Conservation (phyloP, 768 basidiomycete genomes). For the Coprinellus micaceus region DNA sequence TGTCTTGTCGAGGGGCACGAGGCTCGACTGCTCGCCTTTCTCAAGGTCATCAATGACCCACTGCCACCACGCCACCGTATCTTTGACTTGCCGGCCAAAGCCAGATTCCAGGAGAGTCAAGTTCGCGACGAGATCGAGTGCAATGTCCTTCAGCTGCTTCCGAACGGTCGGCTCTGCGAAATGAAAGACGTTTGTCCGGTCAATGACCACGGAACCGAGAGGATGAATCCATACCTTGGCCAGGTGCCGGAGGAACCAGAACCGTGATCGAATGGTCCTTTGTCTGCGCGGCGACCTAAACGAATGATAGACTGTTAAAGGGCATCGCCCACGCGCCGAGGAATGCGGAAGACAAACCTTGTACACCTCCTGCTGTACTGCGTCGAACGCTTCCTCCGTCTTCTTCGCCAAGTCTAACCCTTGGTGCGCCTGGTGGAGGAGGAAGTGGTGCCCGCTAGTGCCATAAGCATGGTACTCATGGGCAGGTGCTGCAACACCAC, state of each 20-base stretch:
- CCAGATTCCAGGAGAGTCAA: not conserved
- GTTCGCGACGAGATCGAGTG: constrained; percentile 9
- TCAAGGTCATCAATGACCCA: constrained; percentile 4
- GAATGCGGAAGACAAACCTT: constrained; percentile 2
- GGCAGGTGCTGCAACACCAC: not conserved
- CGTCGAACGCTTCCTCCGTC: constrained; percentile 1
- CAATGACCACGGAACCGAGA: too few species aligned
- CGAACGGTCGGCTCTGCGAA: not conserved
- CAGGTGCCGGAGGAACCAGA: not conserved
- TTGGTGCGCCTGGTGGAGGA: not conserved
- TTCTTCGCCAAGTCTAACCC: not conserved
- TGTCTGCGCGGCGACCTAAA: constrained; percentile 8
- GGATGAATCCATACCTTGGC: not conserved
- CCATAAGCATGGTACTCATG: not conserved
- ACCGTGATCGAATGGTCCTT: not conserved
- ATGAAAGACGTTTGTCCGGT: too few species aligned
- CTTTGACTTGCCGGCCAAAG: not conserved
- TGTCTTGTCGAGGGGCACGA: not conserved
- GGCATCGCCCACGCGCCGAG: not conserved
- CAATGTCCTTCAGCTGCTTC: constrained; percentile 3
- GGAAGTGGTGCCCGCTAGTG: not conserved
- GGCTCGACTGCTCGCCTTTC: not conserved
- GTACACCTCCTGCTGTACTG: constrained; percentile 5
- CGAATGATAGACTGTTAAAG: not conserved
- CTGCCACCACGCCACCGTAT: constrained; percentile 4